These are phyloP conservation scores for Auricularia cornea DNA, from an alignment of 768 basidiomycete species.

Conservation along the genomic window DNA sequence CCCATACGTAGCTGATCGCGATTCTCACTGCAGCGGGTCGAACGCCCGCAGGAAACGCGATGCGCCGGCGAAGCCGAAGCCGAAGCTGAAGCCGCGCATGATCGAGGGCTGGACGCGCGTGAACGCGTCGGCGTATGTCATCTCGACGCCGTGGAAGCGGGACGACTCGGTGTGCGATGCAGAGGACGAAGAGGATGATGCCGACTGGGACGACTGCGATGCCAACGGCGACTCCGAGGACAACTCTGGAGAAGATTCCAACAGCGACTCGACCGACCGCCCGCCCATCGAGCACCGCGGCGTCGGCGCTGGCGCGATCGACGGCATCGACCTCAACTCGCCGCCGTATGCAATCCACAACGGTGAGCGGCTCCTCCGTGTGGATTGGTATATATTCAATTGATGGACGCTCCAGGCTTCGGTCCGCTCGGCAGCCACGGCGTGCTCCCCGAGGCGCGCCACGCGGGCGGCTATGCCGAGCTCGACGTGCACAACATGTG, in stretches of 20 bases:
- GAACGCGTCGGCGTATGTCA: too few relatives aligned
- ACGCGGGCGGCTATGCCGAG: constrained; percentile 51
- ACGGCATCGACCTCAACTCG: constrained; percentile 42
- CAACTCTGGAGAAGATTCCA: too few relatives aligned
- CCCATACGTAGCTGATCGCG: background rate
- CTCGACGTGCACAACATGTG: constrained; percentile 65
- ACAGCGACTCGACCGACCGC: too few relatives aligned
- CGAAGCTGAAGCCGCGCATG: too few relatives aligned
- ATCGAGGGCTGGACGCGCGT: too few relatives aligned
- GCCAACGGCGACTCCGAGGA: too few relatives aligned
- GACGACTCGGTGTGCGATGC: too few relatives aligned
- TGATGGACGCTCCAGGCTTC: constrained; percentile 27
- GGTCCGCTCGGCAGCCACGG: constrained; percentile 45
- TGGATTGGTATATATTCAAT: background rate
- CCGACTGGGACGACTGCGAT: too few relatives aligned
- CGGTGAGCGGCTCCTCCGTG: constrained; percentile 32
- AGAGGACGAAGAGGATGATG: too few relatives aligned
- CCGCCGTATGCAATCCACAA: constrained; percentile 71
- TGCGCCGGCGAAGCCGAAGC: too few relatives aligned
- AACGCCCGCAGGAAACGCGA: background rate
- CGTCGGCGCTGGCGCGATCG: constrained; percentile 38
- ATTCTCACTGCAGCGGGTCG: background rate
- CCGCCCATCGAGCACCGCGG: constrained; percentile 14
- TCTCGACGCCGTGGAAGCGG: too few relatives aligned
- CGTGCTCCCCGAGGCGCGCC: constrained; percentile 63